Base-by-base conservation (phyloP, 2,329 filamentous ascomycete genomes). In the Neonectria neomacrospora region DNA sequence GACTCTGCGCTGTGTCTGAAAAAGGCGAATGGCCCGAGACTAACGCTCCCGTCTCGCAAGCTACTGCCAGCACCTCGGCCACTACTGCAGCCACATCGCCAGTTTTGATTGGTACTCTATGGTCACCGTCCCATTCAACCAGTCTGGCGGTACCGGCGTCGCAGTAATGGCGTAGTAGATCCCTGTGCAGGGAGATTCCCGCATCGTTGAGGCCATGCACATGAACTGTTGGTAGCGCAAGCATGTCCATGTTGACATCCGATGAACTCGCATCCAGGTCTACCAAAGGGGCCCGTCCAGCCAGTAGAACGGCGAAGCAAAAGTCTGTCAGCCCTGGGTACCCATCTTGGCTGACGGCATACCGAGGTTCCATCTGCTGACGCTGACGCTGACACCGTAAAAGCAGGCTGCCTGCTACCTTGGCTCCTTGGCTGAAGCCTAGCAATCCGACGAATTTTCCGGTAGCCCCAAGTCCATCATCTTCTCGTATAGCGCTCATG, bases 61-160 rank as follows among this genome's bases (percentile, higher is more conserved):
- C 32, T 6, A 37, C 32, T 14, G 3, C 5, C 10, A 7, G 3
- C 5, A 37, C 10, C 32, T 37, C 32, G 10, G 32, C 32, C 32
- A 37, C 32, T 12, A 37, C 32, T 93, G 32, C 32, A 37, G 32
- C 32, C 5, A 52, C 48, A 37, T 52, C 48, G 3, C 10, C 14
- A 37, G 48, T 18, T 14, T 22, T 37, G 5, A 52, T 52, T 20
- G 48, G 48, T 3, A 52, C 26, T n/a, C 48, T 7, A 34, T 52
- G 48, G 8, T 52, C 28, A 5, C 48, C 48, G 16, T 34, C 48
- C 48, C 28, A 52, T 37, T 52, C 48, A 7, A 52, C 14, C 4
- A 52, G 18, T n/a, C 32, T 6, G 5, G 32, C 32, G 5, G 32
- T 37, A 37, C 5, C 3, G 32, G 5, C 10, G 32, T 37, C 5